A percentile compares a stretch with the other conserved stretches of the same genome.
Conservation (phyloP, 331 rosid genomes). For the Saraca asoca region DNA sequence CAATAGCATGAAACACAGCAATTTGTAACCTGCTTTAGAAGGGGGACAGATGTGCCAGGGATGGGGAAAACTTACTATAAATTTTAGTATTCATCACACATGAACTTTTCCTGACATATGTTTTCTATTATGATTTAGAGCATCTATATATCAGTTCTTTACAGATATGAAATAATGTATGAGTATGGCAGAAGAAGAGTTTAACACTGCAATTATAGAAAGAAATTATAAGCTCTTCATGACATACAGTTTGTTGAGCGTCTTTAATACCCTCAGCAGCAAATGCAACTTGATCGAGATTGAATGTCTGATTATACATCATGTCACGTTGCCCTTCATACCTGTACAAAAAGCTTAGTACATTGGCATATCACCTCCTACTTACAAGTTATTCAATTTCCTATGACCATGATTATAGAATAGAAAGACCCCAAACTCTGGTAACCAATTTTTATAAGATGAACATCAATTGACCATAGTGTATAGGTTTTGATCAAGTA, state of each 20-base stretch:
- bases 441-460: constrained; percentile 18
- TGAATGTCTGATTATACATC: constrained; percentile 94
- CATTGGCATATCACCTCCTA: not conserved
- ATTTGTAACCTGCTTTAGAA: constrained; percentile 8
- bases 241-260: constrained; percentile 89
- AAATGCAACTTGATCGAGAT: constrained; percentile 95
- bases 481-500: not conserved
- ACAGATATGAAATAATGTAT: constrained; percentile 1
- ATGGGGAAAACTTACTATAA: not conserved
- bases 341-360: constrained; percentile 55
- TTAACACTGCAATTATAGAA: constrained; percentile 17
- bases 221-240: constrained; percentile 19
- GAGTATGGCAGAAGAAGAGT: not conserved
- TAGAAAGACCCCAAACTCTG: constrained; percentile 12
- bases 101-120: not conserved
- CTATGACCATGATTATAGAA: constrained; percentile 11
- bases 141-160: not conserved
- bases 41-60: constrained; percentile 7
- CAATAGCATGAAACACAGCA: constrained; percentile 12
- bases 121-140: constrained; percentile 2
- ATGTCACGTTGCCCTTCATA: constrained; percentile 98
- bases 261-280: constrained; percentile 91
- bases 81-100: not conserved
- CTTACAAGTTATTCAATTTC: not conserved
- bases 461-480: not conserved